These are phyloP conservation scores for Pyronema omphalodes DNA, from an alignment of 495 filamentous ascomycete species.

Conservation along the genomic window DNA sequence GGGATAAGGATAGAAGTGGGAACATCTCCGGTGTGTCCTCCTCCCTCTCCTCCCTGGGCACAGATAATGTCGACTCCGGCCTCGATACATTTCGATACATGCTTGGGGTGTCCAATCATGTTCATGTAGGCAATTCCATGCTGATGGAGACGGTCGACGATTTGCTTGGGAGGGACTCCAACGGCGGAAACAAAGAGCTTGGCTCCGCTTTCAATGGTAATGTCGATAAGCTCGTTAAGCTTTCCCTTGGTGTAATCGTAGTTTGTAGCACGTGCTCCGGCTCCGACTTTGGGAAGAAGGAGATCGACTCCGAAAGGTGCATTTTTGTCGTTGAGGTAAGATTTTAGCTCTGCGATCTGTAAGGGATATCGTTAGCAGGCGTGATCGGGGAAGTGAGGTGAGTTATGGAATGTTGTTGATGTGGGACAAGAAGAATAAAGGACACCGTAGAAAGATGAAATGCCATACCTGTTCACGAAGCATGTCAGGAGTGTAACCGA, in stretches of 20 bases:
- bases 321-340: conserved; percentile 75
- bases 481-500: conserved; percentile 96
- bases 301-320: conserved; percentile 98
- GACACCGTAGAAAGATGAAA: not conserved
- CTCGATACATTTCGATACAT: conserved; percentile 82
- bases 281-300: conserved; percentile 83
- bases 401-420: not conserved
- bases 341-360: conserved; percentile 71
- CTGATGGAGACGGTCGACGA: conserved; percentile 78
- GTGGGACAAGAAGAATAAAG: not conserved
- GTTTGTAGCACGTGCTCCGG: conserved; percentile 57
- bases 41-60: conserved; percentile 82
- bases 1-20: conserved; percentile 81
- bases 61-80: conserved; percentile 82
- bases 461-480: conserved; percentile 52
- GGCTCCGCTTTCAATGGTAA: conserved; percentile 78
- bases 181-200: conserved; percentile 93
- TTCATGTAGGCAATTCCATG: conserved; percentile 93
- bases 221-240: conserved; percentile 73
- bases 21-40: conserved; percentile 80
- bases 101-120: conserved; percentile 99
- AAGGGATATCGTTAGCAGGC: not conserved
- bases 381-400: not conserved
- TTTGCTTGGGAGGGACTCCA: conserved; percentile 72
- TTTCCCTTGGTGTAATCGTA: conserved; percentile 99